Evolutionary conservation across 345 rosid species (phyloP), one percentile per base, ranked within the genome.

Genomic region (Salix udensis): DNA sequence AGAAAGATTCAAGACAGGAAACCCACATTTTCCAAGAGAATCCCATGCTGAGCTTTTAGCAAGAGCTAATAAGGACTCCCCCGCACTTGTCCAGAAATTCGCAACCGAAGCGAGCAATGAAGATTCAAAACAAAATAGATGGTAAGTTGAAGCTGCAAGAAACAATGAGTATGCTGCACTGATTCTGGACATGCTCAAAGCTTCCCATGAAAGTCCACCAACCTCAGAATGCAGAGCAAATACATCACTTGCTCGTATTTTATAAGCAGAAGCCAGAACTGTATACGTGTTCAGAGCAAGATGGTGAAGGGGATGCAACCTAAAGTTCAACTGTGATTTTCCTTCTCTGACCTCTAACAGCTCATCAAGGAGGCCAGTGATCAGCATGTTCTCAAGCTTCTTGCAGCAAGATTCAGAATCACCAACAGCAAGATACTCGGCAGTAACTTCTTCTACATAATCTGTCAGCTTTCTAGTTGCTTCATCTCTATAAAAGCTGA

Each of bases 91-190:
- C 97, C 95, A 92, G 86, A 86, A 88, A 74, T 77, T 88, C 44
- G 91, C 90, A 11, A 88, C 87, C 48, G 85, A 85, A 1, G 80
- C 84, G 80, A 86, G 87, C 58, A 92, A 75, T 50, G 95, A 91
- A 65, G 91, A 55, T 74, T 94, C 97, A 46, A 68, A 75, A 11
- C 68, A 26, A 61, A 87, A 81, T 39, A 92, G 84, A 79, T 81
- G 86, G 82, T 89, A 79, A 58, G 89, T 84, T 50, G 84, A 87
- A 73, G 88, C 72, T 3, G 97, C 97, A 75, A 92, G 91, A 77
- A 92, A 85, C 48, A 94, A 74, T 44, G 92, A 87, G 85, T 92
- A 94, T 14, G 92, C 97, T 16, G 89, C 92, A 82, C 94, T 80
- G 31, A 71, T 80, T 78, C 90, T 85, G 71, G 74, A 76, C 84